Percentiles rank a stretch among this genome's conserved stretches.
Evolutionary conservation across 2,329 filamentous ascomycete species (phyloP).

Genomic region (Dothistroma pini): DNA sequence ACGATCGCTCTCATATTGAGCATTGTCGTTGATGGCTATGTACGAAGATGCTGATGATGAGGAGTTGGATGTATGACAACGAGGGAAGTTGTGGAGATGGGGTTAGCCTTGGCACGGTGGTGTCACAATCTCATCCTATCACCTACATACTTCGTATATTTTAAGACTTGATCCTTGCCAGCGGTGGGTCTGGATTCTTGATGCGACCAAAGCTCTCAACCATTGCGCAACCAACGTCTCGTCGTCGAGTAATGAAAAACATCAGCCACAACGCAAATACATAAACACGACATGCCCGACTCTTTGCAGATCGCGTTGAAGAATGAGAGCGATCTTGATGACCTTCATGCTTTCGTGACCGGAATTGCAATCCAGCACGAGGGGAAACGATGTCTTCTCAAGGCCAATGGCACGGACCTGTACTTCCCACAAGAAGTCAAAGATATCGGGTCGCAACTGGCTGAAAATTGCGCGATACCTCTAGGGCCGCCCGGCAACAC

Average conservation of each 20-base stretch:
- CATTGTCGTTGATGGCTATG: no score
- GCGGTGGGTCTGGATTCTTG: neutral
- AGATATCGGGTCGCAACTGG: slow-evolving; percentile 31
- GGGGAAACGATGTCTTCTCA: slow-evolving; percentile 33
- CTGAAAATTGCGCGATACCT: slow-evolving; percentile 37
- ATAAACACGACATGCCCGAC: slow-evolving; percentile 31
- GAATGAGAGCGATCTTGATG: slow-evolving; percentile 33
- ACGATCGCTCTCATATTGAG: no score
- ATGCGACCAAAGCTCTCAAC: neutral
- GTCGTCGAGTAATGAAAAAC: neutral
- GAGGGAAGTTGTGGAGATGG: no score
- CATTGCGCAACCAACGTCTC: neutral
- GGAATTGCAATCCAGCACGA: slow-evolving; percentile 37
- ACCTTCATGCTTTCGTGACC: slow-evolving; percentile 37
- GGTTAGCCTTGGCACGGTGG: no score
- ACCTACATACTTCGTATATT: no score
- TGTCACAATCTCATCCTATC: no score
- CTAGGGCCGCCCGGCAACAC: slow-evolving; percentile 35
- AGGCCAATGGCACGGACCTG: slow-evolving; percentile 34
- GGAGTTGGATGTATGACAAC: no score
- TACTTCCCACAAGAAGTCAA: slow-evolving; percentile 35
- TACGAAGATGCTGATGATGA: no score
- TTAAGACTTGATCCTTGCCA: neutral
- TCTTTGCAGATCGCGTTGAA: slow-evolving; percentile 35
- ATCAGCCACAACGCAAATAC: neutral